Evolutionary conservation across 176 grass and related monocot species (phyloP), one percentile per base, ranked within the genome.

Genomic region (Juncus inflexus): DNA sequence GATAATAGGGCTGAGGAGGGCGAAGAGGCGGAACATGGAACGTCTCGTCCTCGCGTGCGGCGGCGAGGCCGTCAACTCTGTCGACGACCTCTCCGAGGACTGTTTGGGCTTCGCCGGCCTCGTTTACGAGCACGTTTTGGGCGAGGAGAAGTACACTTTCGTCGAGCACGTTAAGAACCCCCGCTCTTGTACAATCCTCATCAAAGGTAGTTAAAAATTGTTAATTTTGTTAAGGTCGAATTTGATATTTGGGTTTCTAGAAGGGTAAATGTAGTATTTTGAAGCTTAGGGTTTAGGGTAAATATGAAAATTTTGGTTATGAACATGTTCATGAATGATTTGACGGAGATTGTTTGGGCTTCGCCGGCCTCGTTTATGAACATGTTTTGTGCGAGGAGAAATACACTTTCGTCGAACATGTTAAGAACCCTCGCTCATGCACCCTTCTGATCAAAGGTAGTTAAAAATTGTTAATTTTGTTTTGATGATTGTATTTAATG

Each of bases 1-100:
- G 94, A 91, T 97, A 67, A 84, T 97, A 81, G 94, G 74, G 74
- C 79, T 97, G 45, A 80, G 94, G 74, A 89, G 94, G 77, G 87
- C 92, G 2, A 97, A 97, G 77, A 84, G 92, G 75, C 88, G 92
- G 61, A 97, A 97, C 77, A 97, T 97, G 92, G 92, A 97, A 70
- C 86, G 92, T 72, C 73, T 97, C 55, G 92, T 91, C 63, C 67
- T 96, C 62, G 85, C 87, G 39, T 97, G 94, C 10, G 85, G 94
- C 0, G 94, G 88, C 52, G 94, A 97, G 73, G 83, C 94, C 70
- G 83, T 97, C 61, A 86, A 92, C 79, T 97, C 94, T 49, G 85
- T 97, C 39, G 94, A 97, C 69, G 88, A 86, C 9, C 77, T 97
- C 71, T 89, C 80, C 3, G 88, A 91, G 79, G 94, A 86, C 40